A percentile compares a stretch with the other conserved stretches of the same genome.
Evolutionary conservation across 768 basidiomycete species (phyloP).

Genomic region (Multifurca ochricompacta): DNA sequence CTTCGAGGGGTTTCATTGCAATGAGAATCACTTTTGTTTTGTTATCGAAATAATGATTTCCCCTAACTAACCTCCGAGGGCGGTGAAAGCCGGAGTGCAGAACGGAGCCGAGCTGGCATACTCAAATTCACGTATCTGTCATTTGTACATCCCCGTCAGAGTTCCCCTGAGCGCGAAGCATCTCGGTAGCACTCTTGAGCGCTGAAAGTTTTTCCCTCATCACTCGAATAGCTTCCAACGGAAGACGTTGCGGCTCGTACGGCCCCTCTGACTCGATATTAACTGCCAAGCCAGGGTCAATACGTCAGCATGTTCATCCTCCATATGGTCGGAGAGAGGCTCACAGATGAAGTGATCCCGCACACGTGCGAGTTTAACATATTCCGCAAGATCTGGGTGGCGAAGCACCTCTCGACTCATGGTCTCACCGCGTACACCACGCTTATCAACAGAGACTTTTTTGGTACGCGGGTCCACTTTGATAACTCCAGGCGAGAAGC

Average conservation of each 20-base stretch:
- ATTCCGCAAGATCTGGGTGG: slow-evolving; percentile 82
- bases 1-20: neutral
- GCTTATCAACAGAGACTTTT: slow-evolving; percentile 52
- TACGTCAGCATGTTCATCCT: neutral
- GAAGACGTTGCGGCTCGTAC: slow-evolving; percentile 74
- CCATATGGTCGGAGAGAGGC: slow-evolving; percentile 24
- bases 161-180: slow-evolving; percentile 37
- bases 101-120: neutral
- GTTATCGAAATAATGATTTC: no score
- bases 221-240: slow-evolving; percentile 72
- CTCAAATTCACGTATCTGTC: slow-evolving; percentile 30
- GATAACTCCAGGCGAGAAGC: slow-evolving; percentile 83
- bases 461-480: slow-evolving; percentile 50
- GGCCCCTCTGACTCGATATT: slow-evolving; percentile 87
- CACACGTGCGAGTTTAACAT: slow-evolving; percentile 76
- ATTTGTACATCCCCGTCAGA: slow-evolving; percentile 45
- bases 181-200: slow-evolving; percentile 52
- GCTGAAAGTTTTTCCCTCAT: slow-evolving; percentile 72
- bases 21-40: no score
- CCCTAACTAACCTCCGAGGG: no score
- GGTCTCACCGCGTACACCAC: slow-evolving; percentile 71
- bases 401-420: slow-evolving; percentile 90
- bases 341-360: slow-evolving; percentile 90
- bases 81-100: neutral
- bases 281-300: slow-evolving; percentile 39